Evolutionary conservation across 192 early-diverging fungal genomes (phyloP).

Genomic region (Backusella psychrophila): DNA sequence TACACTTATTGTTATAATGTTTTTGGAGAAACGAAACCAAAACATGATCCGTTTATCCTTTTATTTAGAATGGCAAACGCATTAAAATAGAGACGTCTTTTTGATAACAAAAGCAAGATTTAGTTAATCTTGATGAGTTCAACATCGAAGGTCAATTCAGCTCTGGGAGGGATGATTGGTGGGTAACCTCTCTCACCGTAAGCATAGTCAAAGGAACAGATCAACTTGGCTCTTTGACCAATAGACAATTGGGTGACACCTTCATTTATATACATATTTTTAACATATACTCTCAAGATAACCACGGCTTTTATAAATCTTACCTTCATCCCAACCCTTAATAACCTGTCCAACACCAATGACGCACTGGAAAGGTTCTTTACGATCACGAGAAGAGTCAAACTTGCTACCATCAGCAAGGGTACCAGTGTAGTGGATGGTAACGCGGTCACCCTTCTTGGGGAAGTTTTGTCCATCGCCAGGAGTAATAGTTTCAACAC

Average conservation of each 20-base stretch:
- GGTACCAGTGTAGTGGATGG: slow-evolving; percentile 65
- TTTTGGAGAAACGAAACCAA: no score
- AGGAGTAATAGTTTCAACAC: slow-evolving; percentile 34
- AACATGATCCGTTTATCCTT: no score
- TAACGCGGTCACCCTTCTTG: slow-evolving; percentile 61
- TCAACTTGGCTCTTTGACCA: slow-evolving; percentile 82
- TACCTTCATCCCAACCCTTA: slow-evolving; percentile 61
- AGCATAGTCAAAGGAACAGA: slow-evolving; percentile 78
- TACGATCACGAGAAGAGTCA: slow-evolving; percentile 85
- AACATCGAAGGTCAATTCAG: slow-evolving; percentile 28
- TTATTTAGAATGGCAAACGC: no score
- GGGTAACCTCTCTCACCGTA: slow-evolving; percentile 33
- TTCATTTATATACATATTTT: slow-evolving; percentile 23
- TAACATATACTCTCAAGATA: not conserved
- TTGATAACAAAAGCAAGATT: not conserved
- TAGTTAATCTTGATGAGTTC: not conserved
- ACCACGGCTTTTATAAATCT: not conserved
- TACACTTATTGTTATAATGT: no score
- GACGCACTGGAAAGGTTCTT: slow-evolving; percentile 77
- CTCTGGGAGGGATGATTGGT: slow-evolving; percentile 31
- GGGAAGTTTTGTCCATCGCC: slow-evolving; percentile 55
- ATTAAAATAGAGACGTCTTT: no score
- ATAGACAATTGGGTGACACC: slow-evolving; percentile 92
- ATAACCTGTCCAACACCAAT: slow-evolving; percentile 97
- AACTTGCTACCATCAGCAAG: slow-evolving; percentile 76